Evolutionary conservation across 352 stramenopile species (phyloP).

Genomic region (Phytophthora megakarya): DNA sequence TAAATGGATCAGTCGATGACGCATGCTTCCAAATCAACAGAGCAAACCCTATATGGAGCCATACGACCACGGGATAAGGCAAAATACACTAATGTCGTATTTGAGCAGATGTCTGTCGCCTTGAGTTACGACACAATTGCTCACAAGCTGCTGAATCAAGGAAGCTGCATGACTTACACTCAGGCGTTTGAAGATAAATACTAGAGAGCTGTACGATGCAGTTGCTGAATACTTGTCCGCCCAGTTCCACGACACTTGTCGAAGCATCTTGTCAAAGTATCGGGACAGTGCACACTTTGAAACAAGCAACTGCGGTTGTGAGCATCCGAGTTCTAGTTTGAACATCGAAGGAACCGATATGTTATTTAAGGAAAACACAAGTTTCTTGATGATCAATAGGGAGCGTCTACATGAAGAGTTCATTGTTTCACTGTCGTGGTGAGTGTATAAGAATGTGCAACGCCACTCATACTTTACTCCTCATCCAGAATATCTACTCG

Average conservation of each 20-base stretch:
- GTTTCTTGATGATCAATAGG: background rate
- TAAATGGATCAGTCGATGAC: slow-evolving; percentile 6
- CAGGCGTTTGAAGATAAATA: slow-evolving; percentile 13
- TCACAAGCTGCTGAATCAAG: slow-evolving; percentile 25
- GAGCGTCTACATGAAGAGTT: background rate
- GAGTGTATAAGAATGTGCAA: background rate
- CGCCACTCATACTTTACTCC: too few relatives aligned
- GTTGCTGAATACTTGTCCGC: background rate
- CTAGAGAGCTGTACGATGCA: slow-evolving; percentile 8
- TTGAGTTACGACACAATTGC: slow-evolving; percentile 11
- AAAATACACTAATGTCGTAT: slow-evolving; percentile 7
- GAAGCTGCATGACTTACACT: too few relatives aligned
- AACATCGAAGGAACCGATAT: background rate
- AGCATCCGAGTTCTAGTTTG: background rate
- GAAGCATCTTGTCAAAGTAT: too few relatives aligned
- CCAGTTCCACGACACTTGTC: background rate
- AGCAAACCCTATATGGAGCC: slow-evolving; percentile 10
- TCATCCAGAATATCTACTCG: too few relatives aligned
- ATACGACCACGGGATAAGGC: slow-evolving; percentile 27
- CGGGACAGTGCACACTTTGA: too few relatives aligned
- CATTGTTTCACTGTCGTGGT: background rate
- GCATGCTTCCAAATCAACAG: slow-evolving; percentile 18
- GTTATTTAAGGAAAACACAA: background rate
- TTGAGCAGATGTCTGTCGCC: slow-evolving; percentile 1
- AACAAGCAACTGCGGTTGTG: background rate